phyloP scores from a whole-genome alignment of 2,329 filamentous ascomycete species.

The Epichloe sibirici region DNA sequence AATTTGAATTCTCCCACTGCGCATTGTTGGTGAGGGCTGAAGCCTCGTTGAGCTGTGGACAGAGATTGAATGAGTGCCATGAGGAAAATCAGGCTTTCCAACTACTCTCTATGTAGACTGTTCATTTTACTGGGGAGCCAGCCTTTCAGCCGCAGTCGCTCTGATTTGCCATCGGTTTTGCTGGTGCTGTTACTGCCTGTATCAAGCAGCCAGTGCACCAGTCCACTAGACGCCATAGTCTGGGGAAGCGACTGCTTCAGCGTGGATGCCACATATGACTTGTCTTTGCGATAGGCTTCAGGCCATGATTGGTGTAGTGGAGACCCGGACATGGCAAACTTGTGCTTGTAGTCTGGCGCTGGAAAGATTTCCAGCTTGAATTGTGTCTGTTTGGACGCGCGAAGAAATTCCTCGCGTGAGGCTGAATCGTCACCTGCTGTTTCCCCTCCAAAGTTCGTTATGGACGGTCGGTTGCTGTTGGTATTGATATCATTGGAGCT shows the following conservation, averaged over 20 bases:
- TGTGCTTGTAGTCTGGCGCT: conserved; percentile 27
- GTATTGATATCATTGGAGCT: conserved; percentile 6
- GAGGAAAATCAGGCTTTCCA: neutral
- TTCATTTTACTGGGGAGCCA: conserved; percentile 15
- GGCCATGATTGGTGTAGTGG: conserved; percentile 32
- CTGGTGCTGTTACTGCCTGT: conserved; percentile 6
- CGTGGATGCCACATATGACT: conserved; percentile 24
- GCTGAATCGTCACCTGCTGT: neutral
- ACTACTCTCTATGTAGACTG: neutral
- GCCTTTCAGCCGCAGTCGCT: conserved; percentile 11
- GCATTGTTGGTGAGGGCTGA: neutral
- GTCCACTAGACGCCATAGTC: conserved; percentile 24
- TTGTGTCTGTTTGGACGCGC: conserved; percentile 14
- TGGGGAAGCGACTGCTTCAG: conserved; percentile 28
- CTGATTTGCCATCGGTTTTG: conserved; percentile 6
- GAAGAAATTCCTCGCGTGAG: neutral
- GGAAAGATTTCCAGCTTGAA: conserved; percentile 32
- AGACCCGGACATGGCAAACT: conserved; percentile 20
- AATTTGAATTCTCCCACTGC: neutral
- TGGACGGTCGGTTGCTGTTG: conserved; percentile 1
- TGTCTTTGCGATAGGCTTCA: conserved; percentile 16
- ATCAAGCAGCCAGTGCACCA: conserved; percentile 31
- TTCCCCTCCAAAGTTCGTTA: neutral
- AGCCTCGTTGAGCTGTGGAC: too few relatives aligned
- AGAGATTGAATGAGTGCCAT: too few relatives aligned